Conservation (phyloP, 305 asterid species). For the Galium porrigens region DNA sequence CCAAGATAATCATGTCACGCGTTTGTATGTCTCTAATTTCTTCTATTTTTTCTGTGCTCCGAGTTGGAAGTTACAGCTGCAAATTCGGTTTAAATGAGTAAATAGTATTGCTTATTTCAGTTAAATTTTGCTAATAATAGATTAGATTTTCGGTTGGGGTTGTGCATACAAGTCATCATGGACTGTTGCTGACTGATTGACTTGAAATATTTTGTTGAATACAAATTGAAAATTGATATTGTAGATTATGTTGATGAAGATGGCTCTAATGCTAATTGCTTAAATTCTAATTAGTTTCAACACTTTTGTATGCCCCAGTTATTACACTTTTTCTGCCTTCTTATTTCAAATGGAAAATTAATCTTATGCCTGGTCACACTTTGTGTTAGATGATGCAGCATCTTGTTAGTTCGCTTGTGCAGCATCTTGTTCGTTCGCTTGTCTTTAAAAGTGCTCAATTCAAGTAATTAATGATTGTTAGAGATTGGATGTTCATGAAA, state of each 20-base stretch:
- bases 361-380: no score
- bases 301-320: background rate
- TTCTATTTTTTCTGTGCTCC: background rate
- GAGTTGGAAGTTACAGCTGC: background rate
- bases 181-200: background rate
- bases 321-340: background rate
- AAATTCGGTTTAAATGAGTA: background rate
- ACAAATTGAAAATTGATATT: no score
- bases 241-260: no score
- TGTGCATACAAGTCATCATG: background rate
- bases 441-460: no score
- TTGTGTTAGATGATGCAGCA: no score
- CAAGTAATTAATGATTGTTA: no score
- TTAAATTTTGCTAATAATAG: background rate
- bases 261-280: no score
- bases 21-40: slow-evolving; percentile 35
- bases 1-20: slow-evolving; percentile 70
- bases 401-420: no score
- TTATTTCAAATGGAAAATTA: no score
- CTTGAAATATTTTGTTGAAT: background rate
- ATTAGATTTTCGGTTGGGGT: background rate
- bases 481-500: no score
- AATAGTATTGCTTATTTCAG: background rate
- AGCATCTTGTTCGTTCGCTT: no score
- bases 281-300: no score